Evolutionary conservation across 768 basidiomycete genomes (phyloP).

Genomic region (Naganishia randhawae): DNA sequence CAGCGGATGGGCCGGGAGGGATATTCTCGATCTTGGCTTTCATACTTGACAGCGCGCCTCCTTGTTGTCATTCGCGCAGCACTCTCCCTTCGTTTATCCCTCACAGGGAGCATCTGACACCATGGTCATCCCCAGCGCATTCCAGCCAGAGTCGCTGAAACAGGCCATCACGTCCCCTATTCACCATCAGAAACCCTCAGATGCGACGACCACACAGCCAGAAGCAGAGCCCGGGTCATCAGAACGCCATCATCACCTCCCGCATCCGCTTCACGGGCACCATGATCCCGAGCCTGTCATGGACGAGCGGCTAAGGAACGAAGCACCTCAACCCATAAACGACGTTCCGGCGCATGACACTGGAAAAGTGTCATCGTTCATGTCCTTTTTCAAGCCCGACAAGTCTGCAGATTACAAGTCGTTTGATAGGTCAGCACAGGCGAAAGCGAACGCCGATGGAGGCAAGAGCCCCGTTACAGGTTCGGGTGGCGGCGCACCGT

Average conservation of each 20-base stretch:
- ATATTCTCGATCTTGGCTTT: too few species aligned
- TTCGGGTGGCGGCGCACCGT: slow-evolving; percentile 4
- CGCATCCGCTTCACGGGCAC: background rate
- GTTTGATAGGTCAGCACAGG: background rate
- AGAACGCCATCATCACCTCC: background rate
- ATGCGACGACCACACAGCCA: background rate
- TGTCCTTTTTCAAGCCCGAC: slow-evolving; percentile 12
- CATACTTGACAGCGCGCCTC: too few species aligned
- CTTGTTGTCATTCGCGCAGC: background rate
- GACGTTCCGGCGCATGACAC: background rate
- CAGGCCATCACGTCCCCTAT: slow-evolving; percentile 3
- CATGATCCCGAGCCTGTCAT: background rate
- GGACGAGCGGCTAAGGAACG: background rate
- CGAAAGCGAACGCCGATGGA: slow-evolving; percentile 5
- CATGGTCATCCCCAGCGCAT: slow-evolving; percentile 24
- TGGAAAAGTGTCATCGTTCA: background rate
- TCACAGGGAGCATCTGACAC: background rate
- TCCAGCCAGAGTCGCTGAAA: slow-evolving; percentile 24
- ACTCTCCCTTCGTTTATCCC: background rate
- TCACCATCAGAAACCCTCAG: background rate
- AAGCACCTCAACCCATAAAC: background rate
- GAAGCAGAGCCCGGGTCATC: slow-evolving; percentile 1
- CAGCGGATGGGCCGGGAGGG: too few species aligned
- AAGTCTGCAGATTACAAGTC: background rate
- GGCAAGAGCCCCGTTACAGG: slow-evolving; percentile 3